Conservation (phyloP, 2,329 filamentous ascomycete genomes). For the Penicillium sp. region DNA sequence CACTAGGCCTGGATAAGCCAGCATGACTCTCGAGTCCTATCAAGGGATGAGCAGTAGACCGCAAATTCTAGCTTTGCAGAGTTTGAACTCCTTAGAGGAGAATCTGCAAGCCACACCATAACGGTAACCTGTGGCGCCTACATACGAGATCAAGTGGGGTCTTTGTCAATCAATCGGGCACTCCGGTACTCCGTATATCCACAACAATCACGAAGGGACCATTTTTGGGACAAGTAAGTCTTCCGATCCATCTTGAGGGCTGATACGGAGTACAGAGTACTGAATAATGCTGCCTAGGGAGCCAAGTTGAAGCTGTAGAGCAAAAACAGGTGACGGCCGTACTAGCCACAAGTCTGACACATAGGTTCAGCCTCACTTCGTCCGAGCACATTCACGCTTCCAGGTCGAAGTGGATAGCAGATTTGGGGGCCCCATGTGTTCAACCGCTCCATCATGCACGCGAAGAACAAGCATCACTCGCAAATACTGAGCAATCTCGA, state of each 20-base stretch:
- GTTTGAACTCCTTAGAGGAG: background rate
- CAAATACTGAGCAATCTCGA: conserved; percentile 1
- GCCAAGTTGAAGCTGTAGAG: background rate
- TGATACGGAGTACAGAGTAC: background rate
- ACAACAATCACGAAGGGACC: background rate
- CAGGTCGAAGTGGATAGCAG: background rate
- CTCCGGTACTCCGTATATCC: conserved; percentile 11
- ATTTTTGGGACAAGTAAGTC: background rate
- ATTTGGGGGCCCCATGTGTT: conserved; percentile 10
- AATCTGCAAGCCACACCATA: conserved; percentile 21
- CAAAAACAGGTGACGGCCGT: background rate
- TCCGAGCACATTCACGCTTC: background rate
- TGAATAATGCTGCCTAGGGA: background rate
- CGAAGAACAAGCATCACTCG: conserved; percentile 14
- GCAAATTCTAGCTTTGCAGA: conserved; percentile 13
- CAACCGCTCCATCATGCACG: conserved; percentile 9
- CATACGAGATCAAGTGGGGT: conserved; percentile 7
- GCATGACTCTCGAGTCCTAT: background rate
- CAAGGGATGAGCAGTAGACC: conserved; percentile 16
- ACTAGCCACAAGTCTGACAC: conserved; percentile 13
- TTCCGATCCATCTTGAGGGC: background rate
- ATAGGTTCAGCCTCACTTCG: conserved; percentile 16
- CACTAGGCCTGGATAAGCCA: background rate
- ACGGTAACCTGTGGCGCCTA: conserved; percentile 23
- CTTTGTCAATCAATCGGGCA: conserved; percentile 14